A percentile compares a stretch with the other conserved stretches of the same genome.
phyloP scores from a whole-genome alignment of 768 basidiomycete genomes.

The Russula compacta region DNA sequence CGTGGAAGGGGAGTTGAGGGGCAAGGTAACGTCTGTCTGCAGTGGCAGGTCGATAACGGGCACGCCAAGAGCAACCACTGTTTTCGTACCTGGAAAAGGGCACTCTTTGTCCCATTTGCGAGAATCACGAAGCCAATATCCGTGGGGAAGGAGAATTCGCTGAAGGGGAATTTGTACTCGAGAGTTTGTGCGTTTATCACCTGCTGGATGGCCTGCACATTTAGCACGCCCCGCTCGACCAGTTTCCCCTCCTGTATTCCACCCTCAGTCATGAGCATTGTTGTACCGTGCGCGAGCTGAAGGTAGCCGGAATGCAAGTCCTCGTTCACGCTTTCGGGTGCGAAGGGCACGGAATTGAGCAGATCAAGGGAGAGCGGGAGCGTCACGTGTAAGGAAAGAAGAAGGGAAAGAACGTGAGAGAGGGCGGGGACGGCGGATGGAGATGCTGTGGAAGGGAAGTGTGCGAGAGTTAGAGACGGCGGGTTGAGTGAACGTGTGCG shows the following conservation, averaged over 20 bases:
- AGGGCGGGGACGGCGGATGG: constrained; percentile 35
- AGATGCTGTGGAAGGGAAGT: constrained; percentile 41
- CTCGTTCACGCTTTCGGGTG: constrained; percentile 58
- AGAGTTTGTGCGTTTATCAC: constrained; percentile 56
- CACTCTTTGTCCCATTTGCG: constrained; percentile 55
- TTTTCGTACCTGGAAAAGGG: constrained; percentile 57
- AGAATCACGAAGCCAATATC: constrained; percentile 60
- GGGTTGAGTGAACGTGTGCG: constrained; percentile 60
- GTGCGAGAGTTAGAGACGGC: constrained; percentile 52
- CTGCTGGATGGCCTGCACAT: constrained; percentile 55
- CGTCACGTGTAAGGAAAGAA: constrained; percentile 48
- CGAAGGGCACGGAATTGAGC: constrained; percentile 50
- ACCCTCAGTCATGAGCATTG: constrained; percentile 56
- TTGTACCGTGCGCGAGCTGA: constrained; percentile 56
- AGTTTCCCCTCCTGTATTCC: constrained; percentile 62
- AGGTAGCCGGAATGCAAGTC: constrained; percentile 68
- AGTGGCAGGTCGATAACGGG: neutral
- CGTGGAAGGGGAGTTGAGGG: constrained; percentile 29
- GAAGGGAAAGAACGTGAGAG: constrained; percentile 41
- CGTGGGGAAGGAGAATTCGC: constrained; percentile 60
- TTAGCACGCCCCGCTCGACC: constrained; percentile 50
- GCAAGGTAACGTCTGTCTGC: constrained; percentile 52
- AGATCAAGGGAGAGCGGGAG: constrained; percentile 54
- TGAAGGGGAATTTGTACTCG: constrained; percentile 71
- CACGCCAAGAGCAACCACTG: neutral